Base-by-base conservation (phyloP, 345 rosid species). In the Pistacia vera region DNA sequence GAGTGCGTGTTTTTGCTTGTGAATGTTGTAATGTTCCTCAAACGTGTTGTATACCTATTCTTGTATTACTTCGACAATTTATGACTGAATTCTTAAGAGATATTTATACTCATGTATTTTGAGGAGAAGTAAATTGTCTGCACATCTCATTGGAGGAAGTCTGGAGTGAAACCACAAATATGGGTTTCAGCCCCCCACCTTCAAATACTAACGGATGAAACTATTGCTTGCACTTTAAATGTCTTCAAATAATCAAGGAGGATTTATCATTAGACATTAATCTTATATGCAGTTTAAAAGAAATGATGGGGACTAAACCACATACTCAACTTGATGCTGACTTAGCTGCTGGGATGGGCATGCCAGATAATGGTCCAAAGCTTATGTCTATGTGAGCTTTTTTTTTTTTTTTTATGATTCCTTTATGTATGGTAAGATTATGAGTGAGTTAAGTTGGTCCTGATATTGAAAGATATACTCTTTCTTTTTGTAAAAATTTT, bases 291-390 rank as follows among this genome's bases (percentile, higher is more conserved):
- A 93, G 99, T 33, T 76, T 88, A 78, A 95, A 93, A 90, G 82
- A 75, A 60, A 86, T 95, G 98, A 74, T 70, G 28, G 96, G 97
- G 70, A 87, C 87, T 36, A 95, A 95, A 18, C 99, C 99, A 12
- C 98, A 95, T 75, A 83, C 96, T 11, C 98, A 95, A 79, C 94
- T 95, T 4, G 97, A 95, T 81, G 98, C 99, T 9, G 98, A 93
- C 17, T 87, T 92, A 75, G 98, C 99, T 10, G 93, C 82, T 71
- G 99, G 98, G 81, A 93, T 90, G 99, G 99, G 98, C 36, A 89
- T 85, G 91, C 99, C 99, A 0, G 97, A 96, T 74, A 92, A 92
- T 86, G 99, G 99, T 22, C 90, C 91, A 14, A 89, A 87, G 83
- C 88, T 95, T 71, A 89, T 89, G 93, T 68, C 90, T 0, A 55